These are phyloP conservation scores for Handroanthus guayacan DNA, from an alignment of 257 asterid genomes.

Conservation along the genomic window DNA sequence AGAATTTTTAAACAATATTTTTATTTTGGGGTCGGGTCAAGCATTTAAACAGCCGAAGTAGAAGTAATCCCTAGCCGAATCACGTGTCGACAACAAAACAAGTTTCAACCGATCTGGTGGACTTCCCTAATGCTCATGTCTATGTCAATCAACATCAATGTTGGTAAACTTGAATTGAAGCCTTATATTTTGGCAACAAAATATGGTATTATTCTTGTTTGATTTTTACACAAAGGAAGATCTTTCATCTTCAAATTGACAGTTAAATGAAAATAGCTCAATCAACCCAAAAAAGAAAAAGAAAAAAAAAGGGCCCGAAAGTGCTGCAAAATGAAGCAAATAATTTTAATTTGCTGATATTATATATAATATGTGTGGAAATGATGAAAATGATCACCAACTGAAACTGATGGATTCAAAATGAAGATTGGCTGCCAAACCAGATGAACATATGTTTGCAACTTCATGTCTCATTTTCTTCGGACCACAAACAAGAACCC, in stretches of 20 bases:
- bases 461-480: slow-evolving; percentile 81
- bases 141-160: slow-evolving; percentile 39
- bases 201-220: slow-evolving; percentile 9
- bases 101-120: not conserved
- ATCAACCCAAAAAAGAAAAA: not conserved
- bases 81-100: not conserved
- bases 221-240: slow-evolving; percentile 23
- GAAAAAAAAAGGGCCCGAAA: not conserved
- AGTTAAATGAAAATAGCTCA: not conserved
- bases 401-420: slow-evolving; percentile 87
- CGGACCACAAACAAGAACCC: slow-evolving; percentile 85
- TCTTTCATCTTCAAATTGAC: not conserved
- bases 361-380: not conserved
- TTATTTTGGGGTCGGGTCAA: too few species aligned
- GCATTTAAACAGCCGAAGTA: too few species aligned
- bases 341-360: too few species aligned
- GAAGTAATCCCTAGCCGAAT: too few species aligned
- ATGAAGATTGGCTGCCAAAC: slow-evolving; percentile 71
- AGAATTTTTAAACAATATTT: too few species aligned
- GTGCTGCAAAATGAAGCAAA: too few species aligned
- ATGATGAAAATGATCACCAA: slow-evolving; percentile 56
- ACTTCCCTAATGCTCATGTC: slow-evolving; percentile 19
- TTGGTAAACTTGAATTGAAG: slow-evolving; percentile 23
- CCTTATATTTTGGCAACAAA: slow-evolving; percentile 34
- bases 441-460: slow-evolving; percentile 76